These are phyloP conservation scores for Beverwykella pulmonaria DNA, from an alignment of 495 filamentous ascomycete species.

Conservation along the genomic window DNA sequence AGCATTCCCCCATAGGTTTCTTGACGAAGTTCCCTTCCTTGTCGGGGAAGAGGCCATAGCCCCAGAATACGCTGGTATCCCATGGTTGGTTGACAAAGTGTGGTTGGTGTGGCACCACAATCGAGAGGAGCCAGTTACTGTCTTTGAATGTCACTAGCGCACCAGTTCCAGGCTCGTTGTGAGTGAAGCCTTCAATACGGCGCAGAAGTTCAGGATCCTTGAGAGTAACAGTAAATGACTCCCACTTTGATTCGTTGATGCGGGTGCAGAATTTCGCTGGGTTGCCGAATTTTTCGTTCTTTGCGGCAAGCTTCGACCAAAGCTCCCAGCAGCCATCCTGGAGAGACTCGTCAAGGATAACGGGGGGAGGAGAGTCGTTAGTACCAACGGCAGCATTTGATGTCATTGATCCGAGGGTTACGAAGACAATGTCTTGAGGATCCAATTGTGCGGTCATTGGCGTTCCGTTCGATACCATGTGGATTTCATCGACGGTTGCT, in stretches of 20 bases:
- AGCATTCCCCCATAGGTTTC: slow-evolving; percentile 49
- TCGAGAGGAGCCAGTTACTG: slow-evolving; percentile 47
- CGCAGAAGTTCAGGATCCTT: slow-evolving; percentile 42
- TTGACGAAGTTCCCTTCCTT: slow-evolving; percentile 45
- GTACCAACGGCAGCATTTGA: slow-evolving; percentile 14
- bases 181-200: slow-evolving; percentile 39
- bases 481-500: slow-evolving; percentile 32
- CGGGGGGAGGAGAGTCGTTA: slow-evolving; percentile 5
- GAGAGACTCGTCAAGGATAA: slow-evolving; percentile 2
- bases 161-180: slow-evolving; percentile 44
- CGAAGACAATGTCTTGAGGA: slow-evolving; percentile 22
- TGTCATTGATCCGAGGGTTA: slow-evolving; percentile 25
- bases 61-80: slow-evolving; percentile 35
- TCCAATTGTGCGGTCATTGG: slow-evolving; percentile 29
- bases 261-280: slow-evolving; percentile 47
- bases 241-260: slow-evolving; percentile 42
- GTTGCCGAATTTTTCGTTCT: slow-evolving; percentile 43
- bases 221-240: slow-evolving; percentile 50
- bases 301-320: slow-evolving; percentile 17
- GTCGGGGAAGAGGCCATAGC: slow-evolving; percentile 44
- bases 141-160: slow-evolving; percentile 46
- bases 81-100: slow-evolving; percentile 30
- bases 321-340: slow-evolving; percentile 27
- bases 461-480: slow-evolving; percentile 33
- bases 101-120: slow-evolving; percentile 49